A percentile compares a stretch with the other conserved stretches of the same genome.
These are phyloP conservation scores for Diaporthe sp. DNA, from an alignment of 2,329 filamentous ascomycete species.

Conservation along the genomic window DNA sequence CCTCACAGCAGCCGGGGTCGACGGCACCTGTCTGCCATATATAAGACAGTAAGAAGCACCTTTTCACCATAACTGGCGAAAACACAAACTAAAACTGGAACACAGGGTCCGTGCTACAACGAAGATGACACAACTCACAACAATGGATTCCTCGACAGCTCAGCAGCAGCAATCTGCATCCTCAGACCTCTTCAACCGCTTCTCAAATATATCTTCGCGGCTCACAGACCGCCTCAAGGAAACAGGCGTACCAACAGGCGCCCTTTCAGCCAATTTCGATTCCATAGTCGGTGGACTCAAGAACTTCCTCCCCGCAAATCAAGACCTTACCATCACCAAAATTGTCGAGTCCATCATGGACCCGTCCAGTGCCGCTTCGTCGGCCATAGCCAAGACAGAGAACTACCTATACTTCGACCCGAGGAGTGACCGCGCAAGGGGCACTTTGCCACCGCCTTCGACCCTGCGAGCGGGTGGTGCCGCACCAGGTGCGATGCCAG, in stretches of 20 bases:
- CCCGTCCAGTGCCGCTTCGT: conserved; percentile 87
- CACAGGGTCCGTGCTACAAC: conserved; percentile 88
- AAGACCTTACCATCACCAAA: conserved; percentile 95
- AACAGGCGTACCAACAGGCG: conserved; percentile 78
- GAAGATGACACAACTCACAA: conserved; percentile 97
- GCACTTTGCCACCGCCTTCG: conserved; percentile 87
- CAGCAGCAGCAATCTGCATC: conserved; percentile 70
- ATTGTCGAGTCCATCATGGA: conserved; percentile 99
- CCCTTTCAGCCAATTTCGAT: conserved; percentile 85
- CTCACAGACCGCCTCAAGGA: conserved; percentile 96
- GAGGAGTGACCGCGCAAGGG: conserved; percentile 90
- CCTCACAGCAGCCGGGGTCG: conserved; percentile 79
- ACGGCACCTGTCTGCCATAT: conserved; percentile 84
- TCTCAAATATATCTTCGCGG: conserved; percentile 90
- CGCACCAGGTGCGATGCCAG: conserved; percentile 51
- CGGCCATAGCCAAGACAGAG: conserved; percentile 95
- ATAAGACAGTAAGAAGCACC: conserved; percentile 77
- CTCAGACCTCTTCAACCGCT: conserved; percentile 88
- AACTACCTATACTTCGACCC: conserved; percentile 98
- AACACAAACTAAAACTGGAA: conserved; percentile 44
- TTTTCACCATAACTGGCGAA: conserved; percentile 7
- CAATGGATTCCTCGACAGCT: conserved; percentile 80
- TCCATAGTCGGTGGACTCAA: conserved; percentile 96
- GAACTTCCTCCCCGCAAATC: conserved; percentile 96
- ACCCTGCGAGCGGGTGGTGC: conserved; percentile 61